These are phyloP conservation scores for Pestalotiopsis sp. DNA, from an alignment of 2,329 filamentous ascomycete species.

Conservation along the genomic window DNA sequence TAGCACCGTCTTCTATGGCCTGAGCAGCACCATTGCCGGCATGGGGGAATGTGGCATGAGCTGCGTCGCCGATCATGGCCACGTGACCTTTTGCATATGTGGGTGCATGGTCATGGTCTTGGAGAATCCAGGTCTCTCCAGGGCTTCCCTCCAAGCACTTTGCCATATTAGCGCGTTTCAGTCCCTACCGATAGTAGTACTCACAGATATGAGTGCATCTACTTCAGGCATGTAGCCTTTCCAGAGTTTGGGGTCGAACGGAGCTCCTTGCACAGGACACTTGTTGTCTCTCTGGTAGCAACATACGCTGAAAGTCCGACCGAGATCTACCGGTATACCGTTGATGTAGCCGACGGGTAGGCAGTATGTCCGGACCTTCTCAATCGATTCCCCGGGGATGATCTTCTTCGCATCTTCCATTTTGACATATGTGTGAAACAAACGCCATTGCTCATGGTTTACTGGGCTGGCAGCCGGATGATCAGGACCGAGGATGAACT, in stretches of 20 bases:
- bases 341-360: constrained; percentile 20
- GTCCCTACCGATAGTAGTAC: neutral
- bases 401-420: constrained; percentile 17
- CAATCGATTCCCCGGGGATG: constrained; percentile 17
- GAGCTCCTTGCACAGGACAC: constrained; percentile 1
- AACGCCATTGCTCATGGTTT: constrained; percentile 16
- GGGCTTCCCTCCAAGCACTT: constrained; percentile 15
- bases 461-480: constrained; percentile 14
- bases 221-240: constrained; percentile 14
- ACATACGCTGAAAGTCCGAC: constrained; percentile 18
- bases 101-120: constrained; percentile 20
- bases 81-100: constrained; percentile 18
- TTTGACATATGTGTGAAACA: constrained; percentile 13
- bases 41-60: constrained; percentile 20
- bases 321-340: constrained; percentile 20
- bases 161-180: neutral
- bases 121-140: constrained; percentile 19
- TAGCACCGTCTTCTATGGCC: constrained; percentile 20
- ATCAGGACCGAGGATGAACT: constrained; percentile 11
- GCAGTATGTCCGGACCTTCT: constrained; percentile 18
- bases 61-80: constrained; percentile 21
- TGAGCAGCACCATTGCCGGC: constrained; percentile 21
- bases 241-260: constrained; percentile 11
- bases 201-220: constrained; percentile 15
- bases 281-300: constrained; percentile 19